These are phyloP conservation scores for Trichosanthes cucumerina DNA, from an alignment of 306 rosid genomes.

Conservation along the genomic window DNA sequence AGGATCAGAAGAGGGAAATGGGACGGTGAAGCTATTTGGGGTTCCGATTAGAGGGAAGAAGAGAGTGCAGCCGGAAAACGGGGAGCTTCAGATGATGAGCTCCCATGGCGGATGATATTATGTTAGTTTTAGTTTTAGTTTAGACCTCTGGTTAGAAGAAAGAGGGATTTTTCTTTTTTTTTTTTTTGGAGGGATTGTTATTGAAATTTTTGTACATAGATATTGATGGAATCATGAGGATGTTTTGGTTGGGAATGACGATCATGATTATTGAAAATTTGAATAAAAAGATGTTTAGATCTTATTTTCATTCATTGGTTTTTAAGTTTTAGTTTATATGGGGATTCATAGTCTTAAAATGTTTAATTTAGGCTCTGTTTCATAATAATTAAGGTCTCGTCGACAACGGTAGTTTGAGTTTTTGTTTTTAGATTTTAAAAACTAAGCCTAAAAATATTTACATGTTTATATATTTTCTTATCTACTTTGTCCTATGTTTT, in stretches of 20 bases:
- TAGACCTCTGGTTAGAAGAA: neutral
- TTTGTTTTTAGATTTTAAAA: too few species aligned
- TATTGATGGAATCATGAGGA: neutral
- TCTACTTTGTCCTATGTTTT: too few species aligned
- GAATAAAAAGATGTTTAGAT: neutral
- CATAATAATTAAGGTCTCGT: too few species aligned
- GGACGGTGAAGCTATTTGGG: constrained; percentile 8
- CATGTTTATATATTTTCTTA: too few species aligned
- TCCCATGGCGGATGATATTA: neutral
- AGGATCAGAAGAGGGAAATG: neutral
- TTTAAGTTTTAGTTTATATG: neutral
- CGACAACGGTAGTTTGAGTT: too few species aligned
- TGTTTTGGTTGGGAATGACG: neutral
- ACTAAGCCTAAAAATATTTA: too few species aligned
- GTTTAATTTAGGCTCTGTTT: too few species aligned
- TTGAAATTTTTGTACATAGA: neutral
- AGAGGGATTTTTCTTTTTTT: neutral
- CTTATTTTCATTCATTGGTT: neutral
- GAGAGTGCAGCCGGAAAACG: neutral
- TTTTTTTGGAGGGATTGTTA: neutral
- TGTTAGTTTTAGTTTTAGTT: neutral
- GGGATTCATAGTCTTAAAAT: too few species aligned
- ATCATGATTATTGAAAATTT: neutral
- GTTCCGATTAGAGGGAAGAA: constrained; percentile 9
- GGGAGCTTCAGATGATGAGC: neutral